These are phyloP conservation scores for Amesomyces nigricolor DNA, from an alignment of 2,329 filamentous ascomycete species.

Conservation along the genomic window DNA sequence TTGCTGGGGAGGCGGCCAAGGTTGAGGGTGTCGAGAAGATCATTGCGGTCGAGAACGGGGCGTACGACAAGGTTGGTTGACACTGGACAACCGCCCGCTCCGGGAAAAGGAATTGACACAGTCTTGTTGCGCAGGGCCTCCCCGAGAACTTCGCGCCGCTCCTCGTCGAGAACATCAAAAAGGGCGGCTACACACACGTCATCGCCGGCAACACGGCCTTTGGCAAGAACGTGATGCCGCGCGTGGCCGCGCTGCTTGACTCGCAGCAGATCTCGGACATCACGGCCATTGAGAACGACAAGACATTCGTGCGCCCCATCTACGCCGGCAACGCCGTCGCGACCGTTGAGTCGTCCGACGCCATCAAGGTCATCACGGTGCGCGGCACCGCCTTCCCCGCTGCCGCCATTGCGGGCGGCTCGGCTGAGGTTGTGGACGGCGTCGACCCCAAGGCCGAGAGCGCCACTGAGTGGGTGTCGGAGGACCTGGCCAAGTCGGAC, in stretches of 20 bases:
- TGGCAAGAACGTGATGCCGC: slow-evolving; percentile 89
- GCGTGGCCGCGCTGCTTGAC: slow-evolving; percentile 86
- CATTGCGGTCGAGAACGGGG: slow-evolving; percentile 77
- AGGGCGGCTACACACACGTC: slow-evolving; percentile 87
- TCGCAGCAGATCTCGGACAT: slow-evolving; percentile 92
- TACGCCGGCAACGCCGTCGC: slow-evolving; percentile 97
- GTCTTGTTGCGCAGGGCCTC: slow-evolving; percentile 55
- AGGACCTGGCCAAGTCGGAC: slow-evolving; percentile 88
- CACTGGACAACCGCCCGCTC: not conserved
- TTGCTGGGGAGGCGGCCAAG: slow-evolving; percentile 80
- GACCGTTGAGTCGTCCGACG: slow-evolving; percentile 85
- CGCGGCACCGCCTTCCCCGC: slow-evolving; percentile 87
- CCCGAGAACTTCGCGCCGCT: slow-evolving; percentile 93
- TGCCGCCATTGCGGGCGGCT: slow-evolving; percentile 64
- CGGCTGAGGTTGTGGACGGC: slow-evolving; percentile 72
- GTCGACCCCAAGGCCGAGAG: slow-evolving; percentile 72
- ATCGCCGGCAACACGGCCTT: slow-evolving; percentile 90
- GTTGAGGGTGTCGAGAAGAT: slow-evolving; percentile 89
- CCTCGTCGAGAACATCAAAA: slow-evolving; percentile 93
- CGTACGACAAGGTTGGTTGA: slow-evolving; percentile 78
- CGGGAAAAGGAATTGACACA: not conserved
- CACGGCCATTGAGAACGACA: slow-evolving; percentile 77
- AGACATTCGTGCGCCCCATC: slow-evolving; percentile 92
- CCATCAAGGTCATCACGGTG: slow-evolving; percentile 84
- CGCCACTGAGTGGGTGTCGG: slow-evolving; percentile 83